Evolutionary conservation across 805 yeast species (phyloP), one percentile per base, ranked within the genome.

Genomic region (Lipomyces oligophaga): DNA sequence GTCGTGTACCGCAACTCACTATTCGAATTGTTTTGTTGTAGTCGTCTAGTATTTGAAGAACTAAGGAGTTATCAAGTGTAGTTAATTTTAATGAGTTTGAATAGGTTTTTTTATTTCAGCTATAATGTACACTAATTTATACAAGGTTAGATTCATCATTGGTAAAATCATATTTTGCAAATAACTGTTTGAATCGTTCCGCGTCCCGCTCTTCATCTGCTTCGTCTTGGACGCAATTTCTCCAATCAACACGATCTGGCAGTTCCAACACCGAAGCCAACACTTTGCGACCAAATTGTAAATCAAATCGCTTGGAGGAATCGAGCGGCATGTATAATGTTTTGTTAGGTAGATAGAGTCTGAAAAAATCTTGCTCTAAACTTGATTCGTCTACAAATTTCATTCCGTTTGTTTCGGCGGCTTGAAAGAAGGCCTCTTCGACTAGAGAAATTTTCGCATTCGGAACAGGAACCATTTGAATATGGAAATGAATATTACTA

Each of bases 211-310:
- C 68, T 60, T 89, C 96, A 55, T 78, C 77, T n/a, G 67, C 67
- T 35, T 67, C 67, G 0, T 82, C 66, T 62, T 87, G 94, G 38
- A 68, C 66, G 59, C 96, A 87, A 41, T 77, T 76, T 46, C 81
- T 82, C 97, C 96, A 88, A 47, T 78, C 79, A 52, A 88, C 70
- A 21, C 67, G 52, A 42, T 79, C 80, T 2, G 83, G 81, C 13
- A 76, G 68, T 35, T 73, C 77, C 40, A 88, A 60, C 2, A 81
- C 64, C 52, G 72, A 71, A 0, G 96, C 89, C 24, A 85, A 58
- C 1, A 84, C 88, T 58, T 87, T 74, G 62, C 97, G 71, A 1
- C 95, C 95, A 58, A 89, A 85, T 57, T 85, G 95, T 11, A 86
- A 65, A 62, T 89, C 96, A 6, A 87, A 66, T 10, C 72, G 55